Evolutionary conservation across 2,329 filamentous ascomycete genomes (phyloP).

Genomic region (Penicillium sclerotiorum): DNA sequence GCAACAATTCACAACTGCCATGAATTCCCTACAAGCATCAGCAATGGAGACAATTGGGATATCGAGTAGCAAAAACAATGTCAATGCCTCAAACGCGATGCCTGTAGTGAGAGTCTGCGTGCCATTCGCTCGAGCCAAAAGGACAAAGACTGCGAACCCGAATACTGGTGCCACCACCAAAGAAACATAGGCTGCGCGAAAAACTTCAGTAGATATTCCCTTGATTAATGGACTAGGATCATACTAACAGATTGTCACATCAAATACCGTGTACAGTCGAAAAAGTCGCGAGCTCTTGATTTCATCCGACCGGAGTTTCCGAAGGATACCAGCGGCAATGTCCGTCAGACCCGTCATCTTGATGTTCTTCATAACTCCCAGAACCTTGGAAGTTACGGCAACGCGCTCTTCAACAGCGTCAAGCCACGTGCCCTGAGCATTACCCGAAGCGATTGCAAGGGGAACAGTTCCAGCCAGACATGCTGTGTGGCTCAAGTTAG

Average conservation of each 20-base stretch:
- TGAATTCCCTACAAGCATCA: constrained; percentile 17
- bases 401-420: constrained; percentile 22
- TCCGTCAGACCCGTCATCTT: constrained; percentile 25
- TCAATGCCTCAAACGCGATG: constrained; percentile 22
- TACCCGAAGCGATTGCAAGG: constrained; percentile 11
- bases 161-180: constrained; percentile 16
- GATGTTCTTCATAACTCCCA: constrained; percentile 24
- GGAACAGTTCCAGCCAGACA: constrained; percentile 19
- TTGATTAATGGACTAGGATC: background rate
- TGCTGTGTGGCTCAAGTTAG: constrained; percentile 7
- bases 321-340: constrained; percentile 14
- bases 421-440: constrained; percentile 22
- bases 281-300: constrained; percentile 9
- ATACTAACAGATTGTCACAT: constrained; percentile 18
- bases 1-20: constrained; percentile 22
- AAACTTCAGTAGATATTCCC: background rate
- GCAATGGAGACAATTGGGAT: constrained; percentile 18
- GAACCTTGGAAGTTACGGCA: constrained; percentile 22
- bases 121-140: constrained; percentile 13
- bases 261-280: constrained; percentile 16
- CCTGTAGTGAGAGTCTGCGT: constrained; percentile 19
- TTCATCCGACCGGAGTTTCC: constrained; percentile 15
- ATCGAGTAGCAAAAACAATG: constrained; percentile 23
- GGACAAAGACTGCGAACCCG: constrained; percentile 19
- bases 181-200: constrained; percentile 20